phyloP scores from a whole-genome alignment of 345 rosid species.

The Combretum micranthum region DNA sequence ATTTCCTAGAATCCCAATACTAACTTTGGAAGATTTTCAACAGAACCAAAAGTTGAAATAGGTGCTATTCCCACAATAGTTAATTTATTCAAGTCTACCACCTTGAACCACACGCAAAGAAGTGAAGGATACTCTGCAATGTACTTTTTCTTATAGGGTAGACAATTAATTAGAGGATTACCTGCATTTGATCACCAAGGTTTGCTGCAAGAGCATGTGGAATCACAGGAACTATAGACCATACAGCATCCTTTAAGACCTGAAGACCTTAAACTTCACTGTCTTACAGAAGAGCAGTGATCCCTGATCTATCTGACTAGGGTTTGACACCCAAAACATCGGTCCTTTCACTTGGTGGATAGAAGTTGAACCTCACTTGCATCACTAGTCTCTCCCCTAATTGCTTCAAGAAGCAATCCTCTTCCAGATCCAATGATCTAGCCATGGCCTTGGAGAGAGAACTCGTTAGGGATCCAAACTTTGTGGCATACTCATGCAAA shows the following conservation, averaged over 20 bases:
- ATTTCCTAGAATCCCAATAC: too few relatives aligned
- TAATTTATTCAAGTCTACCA: too few relatives aligned
- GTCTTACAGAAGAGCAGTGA: conserved; percentile 42
- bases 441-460: conserved; percentile 40
- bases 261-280: conserved; percentile 43
- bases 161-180: not conserved
- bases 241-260: conserved; percentile 21
- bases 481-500: conserved; percentile 23
- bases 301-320: conserved; percentile 42
- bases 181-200: conserved; percentile 50
- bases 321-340: conserved; percentile 49
- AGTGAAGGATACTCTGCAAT: too few relatives aligned
- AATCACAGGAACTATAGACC: conserved; percentile 37
- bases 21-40: too few relatives aligned
- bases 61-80: too few relatives aligned
- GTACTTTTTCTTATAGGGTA: too few relatives aligned
- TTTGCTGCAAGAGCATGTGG: conserved; percentile 44
- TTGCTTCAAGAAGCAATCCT: conserved; percentile 31
- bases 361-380: conserved; percentile 45
- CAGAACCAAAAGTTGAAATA: too few relatives aligned
- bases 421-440: conserved; percentile 27
- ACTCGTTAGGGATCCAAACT: conserved; percentile 20
- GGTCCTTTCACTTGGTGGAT: conserved; percentile 43
- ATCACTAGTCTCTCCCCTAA: conserved; percentile 25
- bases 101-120: too few relatives aligned